Percentiles rank a stretch among this genome's conserved stretches.
Conservation (phyloP, 352 stramenopile genomes). For the Phytopythium aichiense region DNA sequence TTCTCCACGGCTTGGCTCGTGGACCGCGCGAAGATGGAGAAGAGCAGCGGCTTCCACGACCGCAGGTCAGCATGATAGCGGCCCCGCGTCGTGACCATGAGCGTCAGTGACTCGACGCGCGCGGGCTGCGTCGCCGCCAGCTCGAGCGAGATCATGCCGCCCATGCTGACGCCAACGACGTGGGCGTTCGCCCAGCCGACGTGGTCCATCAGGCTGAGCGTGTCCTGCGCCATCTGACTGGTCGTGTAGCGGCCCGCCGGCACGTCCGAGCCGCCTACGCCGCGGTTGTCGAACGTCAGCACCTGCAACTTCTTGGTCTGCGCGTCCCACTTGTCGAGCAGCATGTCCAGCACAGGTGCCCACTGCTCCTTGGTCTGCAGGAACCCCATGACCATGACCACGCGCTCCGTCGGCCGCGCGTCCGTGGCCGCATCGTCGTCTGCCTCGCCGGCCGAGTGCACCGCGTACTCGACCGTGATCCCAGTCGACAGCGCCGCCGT, state of each 20-base stretch:
- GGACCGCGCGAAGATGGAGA: conserved; percentile 29
- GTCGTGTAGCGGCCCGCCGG: conserved; percentile 39
- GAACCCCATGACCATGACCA: conserved; percentile 43
- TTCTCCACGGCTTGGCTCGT: conserved; percentile 22
- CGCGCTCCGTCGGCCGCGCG: conserved; percentile 20
- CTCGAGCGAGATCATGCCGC: conserved; percentile 44
- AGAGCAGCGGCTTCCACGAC: conserved; percentile 20
- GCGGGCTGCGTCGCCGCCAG: conserved; percentile 21
- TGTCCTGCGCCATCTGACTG: conserved; percentile 45
- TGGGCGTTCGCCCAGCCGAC: conserved; percentile 37
- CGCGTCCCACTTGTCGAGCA: conserved; percentile 27
- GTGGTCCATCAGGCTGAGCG: conserved; percentile 31
- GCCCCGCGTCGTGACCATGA: conserved; percentile 37
- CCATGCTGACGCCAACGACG: conserved; percentile 30
- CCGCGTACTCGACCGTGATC: conserved; percentile 27
- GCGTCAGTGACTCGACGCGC: conserved; percentile 32
- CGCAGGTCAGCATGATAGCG: conserved; percentile 24
- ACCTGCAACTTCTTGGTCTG: conserved; percentile 22
- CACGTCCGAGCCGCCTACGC: conserved; percentile 31
- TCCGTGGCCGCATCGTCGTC: not conserved
- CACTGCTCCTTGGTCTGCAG: conserved; percentile 41
- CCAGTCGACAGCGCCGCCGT: conserved; percentile 19
- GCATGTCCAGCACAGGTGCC: conserved; percentile 27
- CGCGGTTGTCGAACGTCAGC: conserved; percentile 48
- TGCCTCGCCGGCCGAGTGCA: conserved; percentile 14